These are phyloP conservation scores for Serpula lacrymans DNA, from an alignment of 768 basidiomycete species.

Conservation along the genomic window DNA sequence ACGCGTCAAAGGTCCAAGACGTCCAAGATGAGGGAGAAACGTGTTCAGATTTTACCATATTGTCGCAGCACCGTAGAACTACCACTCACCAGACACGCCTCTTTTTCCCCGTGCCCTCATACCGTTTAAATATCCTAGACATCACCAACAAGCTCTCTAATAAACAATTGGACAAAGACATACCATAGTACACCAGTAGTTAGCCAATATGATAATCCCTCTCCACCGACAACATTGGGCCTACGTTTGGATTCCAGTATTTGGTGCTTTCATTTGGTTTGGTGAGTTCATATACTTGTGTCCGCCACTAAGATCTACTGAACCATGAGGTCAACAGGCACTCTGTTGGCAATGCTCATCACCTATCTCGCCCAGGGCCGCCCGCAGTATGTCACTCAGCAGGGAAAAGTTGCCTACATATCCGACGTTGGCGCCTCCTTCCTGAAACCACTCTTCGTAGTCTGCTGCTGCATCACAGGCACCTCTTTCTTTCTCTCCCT, in stretches of 20 bases:
- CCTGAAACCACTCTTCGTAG: slow-evolving; percentile 74
- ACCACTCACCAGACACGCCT: not conserved
- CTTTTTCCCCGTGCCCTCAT: not conserved
- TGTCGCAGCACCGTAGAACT: too few species aligned
- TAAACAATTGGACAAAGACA: too few species aligned
- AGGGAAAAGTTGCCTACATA: slow-evolving; percentile 65
- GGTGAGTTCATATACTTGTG: slow-evolving; percentile 29
- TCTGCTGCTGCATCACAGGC: slow-evolving; percentile 61
- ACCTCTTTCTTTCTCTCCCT: slow-evolving; percentile 60
- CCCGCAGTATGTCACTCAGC: slow-evolving; percentile 45
- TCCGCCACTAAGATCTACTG: not conserved
- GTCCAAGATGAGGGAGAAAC: too few species aligned
- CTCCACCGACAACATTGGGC: slow-evolving; percentile 47
- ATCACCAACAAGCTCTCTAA: too few species aligned
- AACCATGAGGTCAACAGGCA: slow-evolving; percentile 31
- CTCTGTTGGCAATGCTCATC: slow-evolving; percentile 65
- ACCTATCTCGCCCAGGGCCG: slow-evolving; percentile 68
- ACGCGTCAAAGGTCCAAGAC: too few species aligned
- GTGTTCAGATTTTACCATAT: too few species aligned
- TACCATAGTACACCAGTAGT: too few species aligned
- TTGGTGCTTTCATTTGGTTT: slow-evolving; percentile 65
- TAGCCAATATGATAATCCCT: slow-evolving; percentile 11
- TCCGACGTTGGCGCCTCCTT: slow-evolving; percentile 73
- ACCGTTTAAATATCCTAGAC: too few species aligned
- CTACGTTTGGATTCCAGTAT: slow-evolving; percentile 63